phyloP scores from a whole-genome alignment of 495 filamentous ascomycete species.

The Daldinia decipiens region DNA sequence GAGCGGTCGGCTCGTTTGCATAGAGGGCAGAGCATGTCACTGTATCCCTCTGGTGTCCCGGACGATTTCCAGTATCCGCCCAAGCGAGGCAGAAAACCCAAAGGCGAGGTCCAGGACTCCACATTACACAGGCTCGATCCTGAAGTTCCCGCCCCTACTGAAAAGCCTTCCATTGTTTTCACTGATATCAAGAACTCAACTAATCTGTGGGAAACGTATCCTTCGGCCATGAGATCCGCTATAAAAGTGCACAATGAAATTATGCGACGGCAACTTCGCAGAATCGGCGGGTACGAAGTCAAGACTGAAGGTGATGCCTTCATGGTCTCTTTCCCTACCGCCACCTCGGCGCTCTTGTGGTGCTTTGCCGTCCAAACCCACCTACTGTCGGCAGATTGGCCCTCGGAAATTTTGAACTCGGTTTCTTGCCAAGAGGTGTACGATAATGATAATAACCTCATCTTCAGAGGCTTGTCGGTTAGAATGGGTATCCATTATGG shows the following conservation, averaged over 20 bases:
- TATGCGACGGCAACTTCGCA: slow-evolving; percentile 90
- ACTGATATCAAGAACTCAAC: slow-evolving; percentile 99
- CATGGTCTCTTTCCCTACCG: slow-evolving; percentile 98
- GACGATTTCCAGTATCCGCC: slow-evolving; percentile 72
- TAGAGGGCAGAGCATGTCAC: slow-evolving; percentile 80
- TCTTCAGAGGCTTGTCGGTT: slow-evolving; percentile 92
- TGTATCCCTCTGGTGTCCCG: slow-evolving; percentile 73
- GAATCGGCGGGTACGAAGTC: slow-evolving; percentile 97
- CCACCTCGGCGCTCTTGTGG: slow-evolving; percentile 93
- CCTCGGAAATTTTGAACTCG: slow-evolving; percentile 88
- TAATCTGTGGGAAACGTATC: slow-evolving; percentile 94
- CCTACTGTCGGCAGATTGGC: slow-evolving; percentile 90
- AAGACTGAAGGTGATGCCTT: slow-evolving; percentile 99
- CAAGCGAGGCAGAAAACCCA: slow-evolving; percentile 70
- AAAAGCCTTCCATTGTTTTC: slow-evolving; percentile 92
- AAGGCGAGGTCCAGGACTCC: slow-evolving; percentile 80
- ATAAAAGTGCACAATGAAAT: slow-evolving; percentile 97
- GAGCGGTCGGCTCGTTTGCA: slow-evolving; percentile 71
- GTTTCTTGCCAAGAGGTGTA: slow-evolving; percentile 81
- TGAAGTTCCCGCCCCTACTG: slow-evolving; percentile 88
- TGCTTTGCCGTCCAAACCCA: slow-evolving; percentile 91
- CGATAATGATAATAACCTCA: slow-evolving; percentile 87
- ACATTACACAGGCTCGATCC: slow-evolving; percentile 83
- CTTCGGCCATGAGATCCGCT: slow-evolving; percentile 91
- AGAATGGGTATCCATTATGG: slow-evolving; percentile 98